Evolutionary conservation across 208 protist genomes (phyloP).

Genomic region (Wallacemonas rigidus): DNA sequence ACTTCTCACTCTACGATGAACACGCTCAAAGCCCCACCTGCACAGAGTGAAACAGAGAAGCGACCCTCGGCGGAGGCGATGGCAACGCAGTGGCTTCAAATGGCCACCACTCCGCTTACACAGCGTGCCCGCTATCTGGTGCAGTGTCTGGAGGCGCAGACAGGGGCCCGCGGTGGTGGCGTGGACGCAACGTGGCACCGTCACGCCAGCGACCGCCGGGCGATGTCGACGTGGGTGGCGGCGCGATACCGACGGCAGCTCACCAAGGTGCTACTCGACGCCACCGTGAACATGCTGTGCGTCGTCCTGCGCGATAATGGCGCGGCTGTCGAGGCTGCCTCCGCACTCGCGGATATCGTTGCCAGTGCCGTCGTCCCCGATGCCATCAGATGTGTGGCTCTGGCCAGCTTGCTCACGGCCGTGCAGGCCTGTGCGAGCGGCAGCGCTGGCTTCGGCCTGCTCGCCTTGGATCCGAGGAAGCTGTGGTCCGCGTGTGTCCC

Average conservation of each 20-base stretch:
- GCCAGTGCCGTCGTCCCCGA: background rate
- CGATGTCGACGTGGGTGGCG: constrained; percentile 1
- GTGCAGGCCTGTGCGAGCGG: background rate
- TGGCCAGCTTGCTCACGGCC: constrained; percentile 4
- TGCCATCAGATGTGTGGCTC: background rate
- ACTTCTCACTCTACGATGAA: too few species aligned
- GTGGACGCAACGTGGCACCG: background rate
- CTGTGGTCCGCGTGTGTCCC: constrained; percentile 44
- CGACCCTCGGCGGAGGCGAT: background rate
- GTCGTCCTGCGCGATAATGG: constrained; percentile 39
- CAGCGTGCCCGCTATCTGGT: constrained; percentile 39
- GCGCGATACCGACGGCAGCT: constrained; percentile 46
- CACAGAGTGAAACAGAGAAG: background rate
- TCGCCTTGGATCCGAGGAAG: constrained; percentile 30
- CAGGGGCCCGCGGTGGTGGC: background rate
- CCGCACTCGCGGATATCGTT: constrained; percentile 60
- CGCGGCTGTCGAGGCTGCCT: constrained; percentile 35
- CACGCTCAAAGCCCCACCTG: background rate
- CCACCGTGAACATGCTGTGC: constrained; percentile 52
- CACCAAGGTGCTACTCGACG: constrained; percentile 57
- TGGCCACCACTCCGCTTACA: constrained; percentile 29
- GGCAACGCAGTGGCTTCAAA: constrained; percentile 17
- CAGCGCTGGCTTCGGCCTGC: constrained; percentile 19
- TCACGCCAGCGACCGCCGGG: background rate
- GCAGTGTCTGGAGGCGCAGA: constrained; percentile 26